phyloP scores from a whole-genome alignment of 257 asterid species.

The Salvia miltiorrhiza region DNA sequence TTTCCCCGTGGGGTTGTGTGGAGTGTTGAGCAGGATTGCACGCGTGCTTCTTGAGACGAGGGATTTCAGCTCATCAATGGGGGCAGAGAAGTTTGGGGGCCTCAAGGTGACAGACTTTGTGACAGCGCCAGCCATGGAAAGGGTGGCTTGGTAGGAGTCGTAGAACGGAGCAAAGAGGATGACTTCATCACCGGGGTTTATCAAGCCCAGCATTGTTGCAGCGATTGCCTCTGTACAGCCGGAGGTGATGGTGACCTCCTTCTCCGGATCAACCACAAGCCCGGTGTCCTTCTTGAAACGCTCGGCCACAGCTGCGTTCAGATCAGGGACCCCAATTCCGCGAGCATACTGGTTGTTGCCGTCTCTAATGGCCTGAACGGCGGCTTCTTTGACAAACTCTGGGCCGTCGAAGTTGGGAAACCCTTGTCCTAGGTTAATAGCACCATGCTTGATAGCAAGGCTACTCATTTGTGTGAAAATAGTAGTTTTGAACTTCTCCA shows the following conservation, averaged over 20 bases:
- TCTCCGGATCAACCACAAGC: slow-evolving; percentile 76
- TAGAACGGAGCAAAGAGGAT: slow-evolving; percentile 89
- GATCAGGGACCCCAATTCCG: slow-evolving; percentile 88
- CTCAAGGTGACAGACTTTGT: slow-evolving; percentile 60
- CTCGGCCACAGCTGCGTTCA: slow-evolving; percentile 78
- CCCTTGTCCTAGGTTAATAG: slow-evolving; percentile 97
- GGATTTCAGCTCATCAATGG: slow-evolving; percentile 77
- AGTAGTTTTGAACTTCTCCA: slow-evolving; percentile 96
- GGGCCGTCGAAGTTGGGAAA: slow-evolving; percentile 98
- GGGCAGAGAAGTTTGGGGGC: slow-evolving; percentile 79
- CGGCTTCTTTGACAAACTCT: slow-evolving; percentile 92
- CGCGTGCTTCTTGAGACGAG: slow-evolving; percentile 64
- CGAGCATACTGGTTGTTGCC: slow-evolving; percentile 94
- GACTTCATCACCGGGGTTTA: slow-evolving; percentile 95
- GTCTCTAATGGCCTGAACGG: slow-evolving; percentile 74
- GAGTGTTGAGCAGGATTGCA: slow-evolving; percentile 84
- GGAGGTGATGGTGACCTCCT: slow-evolving; percentile 85
- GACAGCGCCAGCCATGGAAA: slow-evolving; percentile 94
- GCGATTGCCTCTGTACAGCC: slow-evolving; percentile 99
- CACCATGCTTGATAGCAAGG: slow-evolving; percentile 84
- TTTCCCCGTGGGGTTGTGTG: slow-evolving; percentile 96
- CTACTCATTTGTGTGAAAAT: slow-evolving; percentile 97
- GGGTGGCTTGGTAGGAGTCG: slow-evolving; percentile 87
- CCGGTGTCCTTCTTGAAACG: slow-evolving; percentile 86
- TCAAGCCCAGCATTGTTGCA: slow-evolving; percentile 84